Base-by-base conservation (phyloP, 352 stramenopile genomes). In the Globisporangium spinosum region DNA sequence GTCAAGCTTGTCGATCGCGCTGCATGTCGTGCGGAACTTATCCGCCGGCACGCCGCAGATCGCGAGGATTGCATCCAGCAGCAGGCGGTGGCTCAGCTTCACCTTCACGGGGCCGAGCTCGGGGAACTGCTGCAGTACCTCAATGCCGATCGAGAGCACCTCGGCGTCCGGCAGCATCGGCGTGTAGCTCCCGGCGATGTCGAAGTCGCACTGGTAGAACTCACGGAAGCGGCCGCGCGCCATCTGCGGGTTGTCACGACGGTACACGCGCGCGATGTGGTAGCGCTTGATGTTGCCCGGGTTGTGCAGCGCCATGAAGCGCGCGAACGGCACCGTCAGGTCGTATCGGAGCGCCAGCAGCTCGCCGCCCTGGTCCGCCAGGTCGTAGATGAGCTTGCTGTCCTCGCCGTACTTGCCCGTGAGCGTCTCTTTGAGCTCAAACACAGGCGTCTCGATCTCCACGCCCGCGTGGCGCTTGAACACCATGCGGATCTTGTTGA, bases 161-260 rank as follows among this genome's bases (percentile, higher is more conserved):
- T 99, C 97, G 29, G 97, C 94, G 71, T 99, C 97, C 7, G 97
- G 81, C 20, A 99, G 88, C 97, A 99, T 99, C 5, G 89, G 77
- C 59, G 89, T 81, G 76, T 98, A 99, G 45, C 76, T 85, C 62
- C 97, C 97, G 34, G 97, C 97, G 71, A 99, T 98, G 77, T 99
- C 97, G 65, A 99, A 99, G 71, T 99, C 97, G 74, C 97, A 99
- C 78, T 99, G 97, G 84, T 99, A 99, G 77, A 99, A 99, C 73
- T 99, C 97, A 57, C 97, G 90, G 81, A 98, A 99, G 62, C 97
- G 87, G 55, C 97, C 97, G 45, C 93, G 91, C 23, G 89, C 91
- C 78, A 98, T 91, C 58, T 96, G 83, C 53, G 96, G 96, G 73
- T 98, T 97, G 84, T 99, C 97, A 58, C 97, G 89, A 35, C 97